Evolutionary conservation across 163 green algal genomes (phyloP).

Genomic region (Chlamydomonas reinhardtii): DNA sequence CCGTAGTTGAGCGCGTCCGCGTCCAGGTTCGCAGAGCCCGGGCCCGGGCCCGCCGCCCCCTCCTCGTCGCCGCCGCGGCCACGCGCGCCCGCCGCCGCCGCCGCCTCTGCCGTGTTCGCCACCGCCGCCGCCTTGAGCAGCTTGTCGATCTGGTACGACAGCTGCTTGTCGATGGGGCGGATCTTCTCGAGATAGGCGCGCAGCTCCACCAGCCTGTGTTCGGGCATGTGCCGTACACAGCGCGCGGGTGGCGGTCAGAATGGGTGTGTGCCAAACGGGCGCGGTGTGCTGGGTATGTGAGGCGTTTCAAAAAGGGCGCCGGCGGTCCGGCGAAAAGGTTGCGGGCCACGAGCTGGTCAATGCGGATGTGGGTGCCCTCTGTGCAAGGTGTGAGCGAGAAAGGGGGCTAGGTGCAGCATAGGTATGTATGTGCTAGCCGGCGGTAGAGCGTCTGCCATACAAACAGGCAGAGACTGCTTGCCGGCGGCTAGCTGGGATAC

Average conservation of each 20-base stretch:
- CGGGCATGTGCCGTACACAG: no score
- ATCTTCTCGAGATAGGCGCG: slow-evolving; percentile 90
- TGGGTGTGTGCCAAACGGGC: no score
- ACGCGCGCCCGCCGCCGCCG: slow-evolving; percentile 8
- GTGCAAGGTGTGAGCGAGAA: no score
- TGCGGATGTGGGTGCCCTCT: no score
- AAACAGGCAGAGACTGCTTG: not conserved
- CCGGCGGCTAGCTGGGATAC: not conserved
- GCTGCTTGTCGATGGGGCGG: slow-evolving; percentile 95
- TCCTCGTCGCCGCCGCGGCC: not conserved
- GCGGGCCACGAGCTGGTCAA: no score
- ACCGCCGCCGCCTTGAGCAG: slow-evolving; percentile 82
- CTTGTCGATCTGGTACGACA: slow-evolving; percentile 97
- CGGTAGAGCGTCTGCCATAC: no score
- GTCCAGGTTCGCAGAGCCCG: slow-evolving; percentile 34
- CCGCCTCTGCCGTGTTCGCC: slow-evolving; percentile 27
- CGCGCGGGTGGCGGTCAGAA: no score
- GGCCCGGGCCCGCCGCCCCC: slow-evolving; percentile 29
- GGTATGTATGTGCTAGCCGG: no score
- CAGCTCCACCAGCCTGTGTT: slow-evolving; percentile 83
- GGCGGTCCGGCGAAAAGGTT: not conserved
- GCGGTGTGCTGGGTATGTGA: no score
- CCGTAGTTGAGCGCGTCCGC: slow-evolving; percentile 76
- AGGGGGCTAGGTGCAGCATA: no score
- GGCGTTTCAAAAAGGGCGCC: no score